These are phyloP conservation scores for Gracilaria domingensis DNA, from an alignment of 23 red algal species.

Conservation along the genomic window DNA sequence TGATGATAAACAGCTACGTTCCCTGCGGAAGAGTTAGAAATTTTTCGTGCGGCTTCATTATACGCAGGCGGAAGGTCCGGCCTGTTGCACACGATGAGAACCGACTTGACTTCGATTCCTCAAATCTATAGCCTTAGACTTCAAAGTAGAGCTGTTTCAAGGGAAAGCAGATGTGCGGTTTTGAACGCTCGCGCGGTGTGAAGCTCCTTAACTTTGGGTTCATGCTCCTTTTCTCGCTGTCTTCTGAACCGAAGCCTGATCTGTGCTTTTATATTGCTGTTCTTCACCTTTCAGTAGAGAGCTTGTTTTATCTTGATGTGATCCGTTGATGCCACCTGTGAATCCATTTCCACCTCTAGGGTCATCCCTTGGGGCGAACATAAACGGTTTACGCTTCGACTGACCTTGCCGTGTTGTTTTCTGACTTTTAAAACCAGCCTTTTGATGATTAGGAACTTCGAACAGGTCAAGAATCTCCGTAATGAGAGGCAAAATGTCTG, in stretches of 20 bases:
- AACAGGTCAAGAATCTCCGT: conserved; percentile 1
- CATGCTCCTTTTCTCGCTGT: background rate
- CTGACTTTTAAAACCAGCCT: conserved; percentile 48
- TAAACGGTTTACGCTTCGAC: conserved; percentile 29
- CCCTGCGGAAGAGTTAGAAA: too few relatives aligned
- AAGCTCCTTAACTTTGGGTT: background rate
- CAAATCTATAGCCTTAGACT: conserved; percentile 3
- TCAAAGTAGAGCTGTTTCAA: background rate
- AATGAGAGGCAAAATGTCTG: conserved; percentile 12
- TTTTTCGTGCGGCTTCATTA: too few relatives aligned
- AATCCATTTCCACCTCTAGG: background rate
- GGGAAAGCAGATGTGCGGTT: background rate
- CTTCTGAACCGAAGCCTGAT: background rate
- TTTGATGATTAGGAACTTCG: conserved; percentile 46
- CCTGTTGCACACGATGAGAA: conserved; percentile 7
- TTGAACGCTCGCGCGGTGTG: background rate
- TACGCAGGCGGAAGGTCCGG: background rate
- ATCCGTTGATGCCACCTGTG: background rate
- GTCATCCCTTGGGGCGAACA: conserved; percentile 43
- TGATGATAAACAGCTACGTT: too few relatives aligned
- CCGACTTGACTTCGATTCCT: background rate
- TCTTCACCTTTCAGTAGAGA: background rate
- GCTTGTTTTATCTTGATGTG: background rate
- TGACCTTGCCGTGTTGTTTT: conserved; percentile 38
- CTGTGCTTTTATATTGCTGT: background rate